Evolutionary conservation across 306 rosid genomes (phyloP).

Genomic region (Quercus agrifolia): DNA sequence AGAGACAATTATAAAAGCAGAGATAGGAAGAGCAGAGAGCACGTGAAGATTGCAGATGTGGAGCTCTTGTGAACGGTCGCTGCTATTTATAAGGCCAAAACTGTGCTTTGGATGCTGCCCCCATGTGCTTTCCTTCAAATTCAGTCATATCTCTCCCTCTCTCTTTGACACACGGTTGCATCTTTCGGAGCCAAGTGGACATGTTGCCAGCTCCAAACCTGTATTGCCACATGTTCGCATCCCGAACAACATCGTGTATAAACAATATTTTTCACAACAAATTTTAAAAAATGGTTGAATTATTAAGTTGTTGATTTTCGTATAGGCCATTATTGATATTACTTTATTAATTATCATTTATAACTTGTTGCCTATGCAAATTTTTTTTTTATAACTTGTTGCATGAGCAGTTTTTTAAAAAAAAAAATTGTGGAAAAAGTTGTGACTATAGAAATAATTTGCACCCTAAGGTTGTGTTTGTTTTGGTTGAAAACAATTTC

Average conservation of each 20-base stretch:
- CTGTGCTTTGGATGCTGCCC: slow-evolving; percentile 11
- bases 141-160: slow-evolving; percentile 14
- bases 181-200: slow-evolving; percentile 32
- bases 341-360: too few species aligned
- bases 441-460: too few species aligned
- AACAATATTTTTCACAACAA: too few species aligned
- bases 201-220: slow-evolving; percentile 34
- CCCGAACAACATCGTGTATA: not conserved
- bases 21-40: slow-evolving; percentile 15
- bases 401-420: too few species aligned
- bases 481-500: too few species aligned
- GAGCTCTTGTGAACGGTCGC: slow-evolving; percentile 10
- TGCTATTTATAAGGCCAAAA: slow-evolving; percentile 48
- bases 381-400: too few species aligned
- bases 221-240: slow-evolving; percentile 27
- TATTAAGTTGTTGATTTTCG: too few species aligned
- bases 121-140: slow-evolving; percentile 35
- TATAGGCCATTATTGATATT: too few species aligned
- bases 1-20: slow-evolving; percentile 14
- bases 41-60: slow-evolving; percentile 48
- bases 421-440: too few species aligned
- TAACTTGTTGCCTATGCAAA: too few species aligned
- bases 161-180: slow-evolving; percentile 19
- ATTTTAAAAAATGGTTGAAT: too few species aligned
- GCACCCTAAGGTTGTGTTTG: not conserved